Evolutionary conservation across 1,139 yeast genomes (phyloP), one percentile per base, ranked within the genome.

Genomic region (Pneumocystis murina): DNA sequence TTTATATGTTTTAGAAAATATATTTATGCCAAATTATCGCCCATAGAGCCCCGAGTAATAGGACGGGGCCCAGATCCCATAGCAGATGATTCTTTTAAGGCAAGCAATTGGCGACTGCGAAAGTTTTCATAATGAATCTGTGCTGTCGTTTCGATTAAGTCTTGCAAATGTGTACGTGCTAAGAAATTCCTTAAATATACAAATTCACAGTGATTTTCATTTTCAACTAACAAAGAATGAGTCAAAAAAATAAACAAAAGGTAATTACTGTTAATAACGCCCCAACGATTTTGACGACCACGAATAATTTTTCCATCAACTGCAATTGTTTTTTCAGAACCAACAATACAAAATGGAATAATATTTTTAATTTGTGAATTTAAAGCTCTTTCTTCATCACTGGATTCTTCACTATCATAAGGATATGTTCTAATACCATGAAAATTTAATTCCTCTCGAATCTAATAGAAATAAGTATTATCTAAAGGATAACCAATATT

Each of bases 281-380:
- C 97, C 96, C 97, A 92, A 73, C 86, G 84, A 65, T 94, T 89
- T 76, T 86, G 84, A 78, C 98, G 85, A 61, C 96, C 97, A 71
- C 94, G 85, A 58, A 89, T 87, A 39, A 81, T 77, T 71, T 86
- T 87, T 61, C 96, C 97, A 64, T 75, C 75, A 59, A 76, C 82
- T 65, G 84, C 77, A 65, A 84, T 81, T 67, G 87, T 82, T 70
- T 85, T 86, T 73, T 90, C 95, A n/a, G 96, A 86, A 59, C 97
- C 98, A 64, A 91, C 90, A 61, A 92, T 83, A 0, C 98, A 97
- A 78, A 92, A 92, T 39, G 98, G 98, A 69, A 91, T 82, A 70
- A 75, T 70, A 38, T 69, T 68, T 61, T 68, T 61, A 33, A 87
- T 79, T 66, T 71, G 71, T 60, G 74, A 73, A 66, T 76, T 76